Base-by-base conservation (phyloP, 2,329 filamentous ascomycete species). In the Penicillium sp. region DNA sequence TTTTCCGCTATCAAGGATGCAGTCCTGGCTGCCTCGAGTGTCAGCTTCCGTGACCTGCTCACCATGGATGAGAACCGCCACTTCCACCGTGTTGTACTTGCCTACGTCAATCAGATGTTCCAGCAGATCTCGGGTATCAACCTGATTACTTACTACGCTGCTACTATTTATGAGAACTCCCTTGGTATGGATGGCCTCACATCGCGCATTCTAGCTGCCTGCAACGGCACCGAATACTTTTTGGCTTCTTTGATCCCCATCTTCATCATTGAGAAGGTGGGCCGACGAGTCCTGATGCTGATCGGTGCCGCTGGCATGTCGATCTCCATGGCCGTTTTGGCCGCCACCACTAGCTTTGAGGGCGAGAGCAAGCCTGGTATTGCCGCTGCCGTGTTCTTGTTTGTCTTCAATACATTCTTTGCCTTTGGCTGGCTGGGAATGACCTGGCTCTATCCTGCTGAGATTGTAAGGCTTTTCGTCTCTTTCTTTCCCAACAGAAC, bases 211-310 rank as follows among this genome's bases (percentile, higher is more conserved):
- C 67, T 83, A 9, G 79, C 80, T n/a, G 81, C 79, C 4, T 76
- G 74, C 61, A 82, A 82, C 58, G 81, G 80, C 34, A 82, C 79
- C 0, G 79, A 81, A 56, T 82, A 82, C 65, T 82, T 82, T 61
- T 50, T 81, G 24, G 79, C 79, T 2, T 81, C 79, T 2, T 76
- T 75, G 68, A 67, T 82, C 24, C 75, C 79, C 3, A 74, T 82
- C 32, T 80, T 81, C 58, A 76, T 77, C 11, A 77, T 82, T 55
- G 79, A 82, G 61, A 75, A 73, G 49, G 70, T 80, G 50, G 79
- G 79, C 14, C 76, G 89, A 29, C 81, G 88, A 18, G 82, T 83
- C 66, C 81, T 91, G 58, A 90, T 92, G 86, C 74, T 91, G 18
- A 83, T 89, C 60, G 88, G 88, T 51, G 84, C 85, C 0, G 74